Evolutionary conservation across 176 grass and related monocot species (phyloP).

Genomic region (Coix lacrymajobi): DNA sequence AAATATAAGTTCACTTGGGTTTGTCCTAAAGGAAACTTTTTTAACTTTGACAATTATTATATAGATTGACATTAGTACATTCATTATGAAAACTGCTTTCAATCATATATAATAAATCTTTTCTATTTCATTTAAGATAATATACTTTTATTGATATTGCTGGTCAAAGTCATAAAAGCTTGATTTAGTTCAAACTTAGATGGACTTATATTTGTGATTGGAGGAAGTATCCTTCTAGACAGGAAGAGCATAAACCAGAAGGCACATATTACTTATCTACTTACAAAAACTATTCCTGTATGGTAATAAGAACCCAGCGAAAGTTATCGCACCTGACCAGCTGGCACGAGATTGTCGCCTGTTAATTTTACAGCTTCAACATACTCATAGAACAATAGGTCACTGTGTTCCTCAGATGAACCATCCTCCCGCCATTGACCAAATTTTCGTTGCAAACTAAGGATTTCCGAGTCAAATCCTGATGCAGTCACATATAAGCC

Average conservation of each 20-base stretch:
- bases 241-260: constrained; percentile 18
- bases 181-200: neutral
- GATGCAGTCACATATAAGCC: constrained; percentile 74
- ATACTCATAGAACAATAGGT: constrained; percentile 94
- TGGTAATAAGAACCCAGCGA: neutral
- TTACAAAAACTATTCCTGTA: neutral
- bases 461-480: constrained; percentile 75
- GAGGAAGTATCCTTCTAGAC: neutral
- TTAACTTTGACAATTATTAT: neutral
- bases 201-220: neutral
- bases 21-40: neutral
- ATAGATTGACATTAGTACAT: neutral
- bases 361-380: constrained; percentile 86
- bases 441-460: constrained; percentile 85
- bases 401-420: constrained; percentile 32
- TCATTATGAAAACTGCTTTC: neutral
- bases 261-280: neutral
- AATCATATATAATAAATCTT: neutral
- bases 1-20: neutral
- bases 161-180: neutral
- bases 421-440: constrained; percentile 85
- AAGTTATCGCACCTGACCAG: constrained; percentile 69
- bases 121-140: neutral
- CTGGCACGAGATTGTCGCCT: constrained; percentile 68
- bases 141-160: neutral